Conservation (phyloP, 2,329 filamentous ascomycete genomes). For the Botrytis hyacinthi region DNA sequence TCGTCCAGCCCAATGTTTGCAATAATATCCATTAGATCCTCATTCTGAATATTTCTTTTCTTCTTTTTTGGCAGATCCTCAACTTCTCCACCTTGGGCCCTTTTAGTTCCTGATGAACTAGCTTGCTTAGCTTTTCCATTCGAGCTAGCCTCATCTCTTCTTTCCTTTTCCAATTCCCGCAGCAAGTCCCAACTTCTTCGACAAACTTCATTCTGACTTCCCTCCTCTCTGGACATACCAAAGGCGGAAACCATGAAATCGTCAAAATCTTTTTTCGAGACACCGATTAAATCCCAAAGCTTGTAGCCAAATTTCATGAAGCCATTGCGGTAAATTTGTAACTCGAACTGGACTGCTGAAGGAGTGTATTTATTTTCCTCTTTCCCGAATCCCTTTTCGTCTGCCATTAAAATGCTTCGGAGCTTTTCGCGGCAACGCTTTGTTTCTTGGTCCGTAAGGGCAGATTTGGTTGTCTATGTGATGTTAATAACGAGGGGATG, state of each 20-base stretch:
- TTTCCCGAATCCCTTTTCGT: neutral
- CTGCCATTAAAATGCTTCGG: neutral
- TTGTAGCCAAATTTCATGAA: neutral
- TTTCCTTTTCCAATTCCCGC: conserved; percentile 5
- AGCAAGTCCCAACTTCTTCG: neutral
- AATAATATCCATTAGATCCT: conserved; percentile 39
- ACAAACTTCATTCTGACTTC: neutral
- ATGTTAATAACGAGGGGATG: neutral
- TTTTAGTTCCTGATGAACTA: neutral
- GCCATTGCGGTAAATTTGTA: neutral
- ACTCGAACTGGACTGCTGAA: neutral
- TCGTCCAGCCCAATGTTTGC: conserved; percentile 45
- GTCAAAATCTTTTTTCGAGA: neutral
- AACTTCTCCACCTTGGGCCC: neutral
- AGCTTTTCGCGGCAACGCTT: neutral
- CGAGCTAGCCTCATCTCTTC: neutral
- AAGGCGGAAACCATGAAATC: neutral
- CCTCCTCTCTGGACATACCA: neutral
- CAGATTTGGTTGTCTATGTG: neutral
- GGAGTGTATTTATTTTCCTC: neutral
- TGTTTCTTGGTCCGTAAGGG: neutral
- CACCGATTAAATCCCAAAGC: neutral
- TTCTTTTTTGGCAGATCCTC: neutral
- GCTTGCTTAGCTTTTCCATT: neutral
- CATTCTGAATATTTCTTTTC: neutral